These are phyloP conservation scores for Diaporthe australafricana DNA, from an alignment of 2,329 filamentous ascomycete species.

Conservation along the genomic window DNA sequence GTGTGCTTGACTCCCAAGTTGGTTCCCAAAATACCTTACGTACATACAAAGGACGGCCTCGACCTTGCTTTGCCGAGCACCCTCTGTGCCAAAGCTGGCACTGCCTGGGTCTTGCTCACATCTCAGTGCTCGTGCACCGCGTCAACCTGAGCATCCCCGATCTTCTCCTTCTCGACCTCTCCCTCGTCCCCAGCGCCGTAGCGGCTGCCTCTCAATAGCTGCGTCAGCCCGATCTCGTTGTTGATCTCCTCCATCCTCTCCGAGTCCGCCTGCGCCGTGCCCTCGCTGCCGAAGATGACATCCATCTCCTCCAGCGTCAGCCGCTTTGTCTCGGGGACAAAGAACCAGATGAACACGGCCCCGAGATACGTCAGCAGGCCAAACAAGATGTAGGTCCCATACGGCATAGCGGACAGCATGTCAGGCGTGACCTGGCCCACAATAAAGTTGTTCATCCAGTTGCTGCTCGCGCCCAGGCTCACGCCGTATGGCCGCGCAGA, in stretches of 20 bases:
- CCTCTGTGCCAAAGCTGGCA: no score
- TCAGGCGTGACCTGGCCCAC: slow-evolving; percentile 78
- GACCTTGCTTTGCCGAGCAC: no score
- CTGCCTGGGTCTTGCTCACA: no score
- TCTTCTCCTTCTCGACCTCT: slow-evolving; percentile 41
- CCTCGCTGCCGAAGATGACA: slow-evolving; percentile 74
- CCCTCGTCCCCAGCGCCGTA: slow-evolving; percentile 39
- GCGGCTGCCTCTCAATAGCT: slow-evolving; percentile 48
- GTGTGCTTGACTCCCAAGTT: no score
- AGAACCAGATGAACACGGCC: slow-evolving; percentile 71
- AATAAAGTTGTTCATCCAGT: slow-evolving; percentile 74
- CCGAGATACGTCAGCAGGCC: slow-evolving; percentile 73
- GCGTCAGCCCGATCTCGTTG: slow-evolving; percentile 71
- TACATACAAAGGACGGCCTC: no score
- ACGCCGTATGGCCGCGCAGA: slow-evolving; percentile 78
- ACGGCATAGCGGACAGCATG: slow-evolving; percentile 72
- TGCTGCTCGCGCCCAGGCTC: slow-evolving; percentile 73
- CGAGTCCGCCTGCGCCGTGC: slow-evolving; percentile 74
- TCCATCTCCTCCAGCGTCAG: slow-evolving; percentile 76
- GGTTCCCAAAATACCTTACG: no score
- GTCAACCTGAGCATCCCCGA: slow-evolving; percentile 31
- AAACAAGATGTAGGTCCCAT: slow-evolving; percentile 80
- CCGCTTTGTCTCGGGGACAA: slow-evolving; percentile 74
- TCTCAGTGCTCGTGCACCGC: not conserved
- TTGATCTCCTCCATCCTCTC: slow-evolving; percentile 82